Base-by-base conservation (phyloP, 2,329 filamentous ascomycete genomes). In the Penicillium sp. region DNA sequence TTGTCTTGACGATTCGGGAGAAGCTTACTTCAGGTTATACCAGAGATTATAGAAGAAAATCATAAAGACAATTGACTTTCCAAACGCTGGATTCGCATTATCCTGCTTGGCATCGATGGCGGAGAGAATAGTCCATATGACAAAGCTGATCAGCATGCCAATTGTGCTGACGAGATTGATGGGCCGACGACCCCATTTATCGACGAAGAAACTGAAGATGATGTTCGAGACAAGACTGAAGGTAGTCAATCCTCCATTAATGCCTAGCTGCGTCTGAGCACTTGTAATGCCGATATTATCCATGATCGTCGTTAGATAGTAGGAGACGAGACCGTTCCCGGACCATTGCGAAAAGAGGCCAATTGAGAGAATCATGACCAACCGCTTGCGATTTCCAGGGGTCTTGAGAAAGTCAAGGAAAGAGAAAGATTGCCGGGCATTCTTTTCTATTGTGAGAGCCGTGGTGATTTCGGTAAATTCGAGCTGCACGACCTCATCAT, bases 251-350 rank as follows among this genome's bases (percentile, higher is more conserved):
- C 66, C 64, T 6, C 72, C 63, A 58, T 77, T 78, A 64, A 78
- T 77, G 33, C 72, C 60, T 21, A 70, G 70, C 63, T 78, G 74
- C 1, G 66, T 67, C 30, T 68, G 63, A 6, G 69, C 61, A 16
- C 79, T 73, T 1, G 64, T 81, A 65, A 88, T 86, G 46, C 84
- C 85, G 50, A 84, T 83, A 49, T 80, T 80, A 42, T 78, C 73
- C 71, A 86, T 86, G 61, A 88, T 79, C 56, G 79, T 76, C 58
- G 84, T 81, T 64, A 85, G 83, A 68, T 88, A 88, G 72, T 88
- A 87, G 60, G 80, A 84, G 65, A 88, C 83, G 1, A 88, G 72
- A 18, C 83, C 84, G 65, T 87, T 88, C 38, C 86, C 85, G 54
- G 80, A 84, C 72, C 85, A 88, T 70, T 88, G 85, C 1, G 84